Base-by-base conservation (phyloP, 1,284 basidiomycete species). In the Irpex lacteus region DNA sequence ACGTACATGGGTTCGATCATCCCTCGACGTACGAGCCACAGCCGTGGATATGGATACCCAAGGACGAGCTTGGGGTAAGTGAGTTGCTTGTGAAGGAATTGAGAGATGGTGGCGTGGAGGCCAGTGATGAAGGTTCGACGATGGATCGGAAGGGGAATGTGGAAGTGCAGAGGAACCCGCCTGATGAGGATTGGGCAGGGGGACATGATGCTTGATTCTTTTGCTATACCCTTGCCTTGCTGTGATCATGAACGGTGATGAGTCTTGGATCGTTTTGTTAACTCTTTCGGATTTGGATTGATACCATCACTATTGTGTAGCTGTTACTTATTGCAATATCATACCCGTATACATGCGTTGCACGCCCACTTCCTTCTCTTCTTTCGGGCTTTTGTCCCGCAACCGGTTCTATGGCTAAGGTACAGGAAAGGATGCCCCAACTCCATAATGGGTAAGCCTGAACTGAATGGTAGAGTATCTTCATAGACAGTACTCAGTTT, bases 61-160 rank as follows among this genome's bases (percentile, higher is more conserved):
- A 26, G 26, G 89, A 90, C 73, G 73, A 74, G 37, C 73, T 87
- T n/a, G 88, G 88, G 0, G 70, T 90, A 63, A 86, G 84, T 61
- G 71, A 75, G 53, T 71, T 83, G 26, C 74, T 88, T 65, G 80
- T 85, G n/a, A 70, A 75, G 52, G 82, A 84, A 59, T 78, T 88
- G 63, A 74, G 74, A 37, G 67, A 60, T 32, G 66, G 67, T 6
- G 77, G 77, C 0, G 73, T 83, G 19, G 66, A 77, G 59, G 84
- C 84, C 11, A 86, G 83, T 65, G 81, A 82, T 70, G 71, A 78
- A 26, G 81, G 83, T 32, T 83, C 86, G 2, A 71, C 71, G 18
- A 82, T 89, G 75, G 80, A 83, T 67, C 72, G 75, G 57, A 78
- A 79, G 67, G 85, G 84, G 15, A 77, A 81, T 26, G 26, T 26